These are phyloP conservation scores for Biscutella laevigata DNA, from an alignment of 441 rosid genomes.

Conservation along the genomic window DNA sequence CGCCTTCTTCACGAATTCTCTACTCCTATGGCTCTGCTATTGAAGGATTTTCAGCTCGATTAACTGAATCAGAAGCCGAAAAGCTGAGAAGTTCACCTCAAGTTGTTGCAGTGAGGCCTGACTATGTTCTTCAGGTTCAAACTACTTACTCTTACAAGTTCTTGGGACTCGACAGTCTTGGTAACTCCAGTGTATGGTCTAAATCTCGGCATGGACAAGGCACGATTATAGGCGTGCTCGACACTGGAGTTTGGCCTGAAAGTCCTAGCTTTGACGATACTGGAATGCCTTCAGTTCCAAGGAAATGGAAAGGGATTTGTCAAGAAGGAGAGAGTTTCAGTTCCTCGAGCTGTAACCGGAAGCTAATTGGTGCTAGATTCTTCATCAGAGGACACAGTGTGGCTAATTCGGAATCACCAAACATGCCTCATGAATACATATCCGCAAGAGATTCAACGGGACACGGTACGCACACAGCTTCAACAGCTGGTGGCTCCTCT, in stretches of 20 bases:
- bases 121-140: slow-evolving; percentile 55
- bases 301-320: slow-evolving; percentile 54
- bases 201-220: slow-evolving; percentile 43
- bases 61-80: slow-evolving; percentile 45
- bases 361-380: slow-evolving; percentile 61
- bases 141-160: slow-evolving; percentile 68
- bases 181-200: slow-evolving; percentile 38
- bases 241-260: slow-evolving; percentile 70
- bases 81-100: slow-evolving; percentile 39
- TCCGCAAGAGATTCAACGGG: slow-evolving; percentile 61
- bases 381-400: slow-evolving; percentile 53
- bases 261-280: slow-evolving; percentile 55
- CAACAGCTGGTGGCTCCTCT: slow-evolving; percentile 54
- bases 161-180: slow-evolving; percentile 38
- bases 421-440: slow-evolving; percentile 40
- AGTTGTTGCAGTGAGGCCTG: slow-evolving; percentile 73
- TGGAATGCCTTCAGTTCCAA: slow-evolving; percentile 45
- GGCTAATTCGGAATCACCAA: slow-evolving; percentile 35
- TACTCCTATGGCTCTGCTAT: slow-evolving; percentile 80
- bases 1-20: slow-evolving; percentile 57
- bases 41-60: slow-evolving; percentile 80
- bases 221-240: slow-evolving; percentile 50
- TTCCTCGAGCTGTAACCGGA: slow-evolving; percentile 45
- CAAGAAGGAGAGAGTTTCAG: slow-evolving; percentile 51
- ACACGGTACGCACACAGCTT: slow-evolving; percentile 66